phyloP scores from a whole-genome alignment of 164 flowering plant genomes.

The Stephania japonica region DNA sequence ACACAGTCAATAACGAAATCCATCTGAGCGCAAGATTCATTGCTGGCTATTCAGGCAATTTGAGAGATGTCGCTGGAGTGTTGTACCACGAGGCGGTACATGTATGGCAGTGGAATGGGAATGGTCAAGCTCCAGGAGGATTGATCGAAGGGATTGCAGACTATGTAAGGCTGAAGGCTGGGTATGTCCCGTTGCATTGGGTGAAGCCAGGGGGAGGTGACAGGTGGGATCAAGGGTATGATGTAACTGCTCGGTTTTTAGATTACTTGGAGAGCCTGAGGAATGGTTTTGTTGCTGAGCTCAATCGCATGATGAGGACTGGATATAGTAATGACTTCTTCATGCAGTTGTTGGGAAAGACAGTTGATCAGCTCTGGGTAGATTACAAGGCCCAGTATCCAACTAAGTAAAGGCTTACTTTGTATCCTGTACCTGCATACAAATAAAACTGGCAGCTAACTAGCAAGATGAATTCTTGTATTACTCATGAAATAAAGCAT shows the following conservation, averaged over 20 bases:
- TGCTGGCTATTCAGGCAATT: constrained; percentile 34
- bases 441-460: not conserved
- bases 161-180: constrained; percentile 57
- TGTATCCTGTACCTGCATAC: not conserved
- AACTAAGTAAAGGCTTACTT: not conserved
- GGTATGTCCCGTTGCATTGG: constrained; percentile 49
- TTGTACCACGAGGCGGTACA: constrained; percentile 59
- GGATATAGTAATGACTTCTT: constrained; percentile 44
- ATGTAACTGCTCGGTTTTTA: constrained; percentile 61
- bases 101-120: constrained; percentile 66
- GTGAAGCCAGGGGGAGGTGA: constrained; percentile 48
- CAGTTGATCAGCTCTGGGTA: constrained; percentile 56
- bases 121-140: constrained; percentile 44
- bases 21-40: constrained; percentile 42
- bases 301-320: constrained; percentile 50
- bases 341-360: constrained; percentile 49
- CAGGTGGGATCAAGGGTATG: constrained; percentile 63
- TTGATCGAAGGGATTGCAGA: constrained; percentile 69
- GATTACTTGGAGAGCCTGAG: constrained; percentile 48
- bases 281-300: constrained; percentile 55
- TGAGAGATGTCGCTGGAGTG: constrained; percentile 50
- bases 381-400: constrained; percentile 59
- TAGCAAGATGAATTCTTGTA: not conserved
- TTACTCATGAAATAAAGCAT: not conserved
- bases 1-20: constrained; percentile 35